Percentiles rank a stretch among this genome's conserved stretches.
Conservation (phyloP, 805 yeast species). For the Ogataea nonfermentans region DNA sequence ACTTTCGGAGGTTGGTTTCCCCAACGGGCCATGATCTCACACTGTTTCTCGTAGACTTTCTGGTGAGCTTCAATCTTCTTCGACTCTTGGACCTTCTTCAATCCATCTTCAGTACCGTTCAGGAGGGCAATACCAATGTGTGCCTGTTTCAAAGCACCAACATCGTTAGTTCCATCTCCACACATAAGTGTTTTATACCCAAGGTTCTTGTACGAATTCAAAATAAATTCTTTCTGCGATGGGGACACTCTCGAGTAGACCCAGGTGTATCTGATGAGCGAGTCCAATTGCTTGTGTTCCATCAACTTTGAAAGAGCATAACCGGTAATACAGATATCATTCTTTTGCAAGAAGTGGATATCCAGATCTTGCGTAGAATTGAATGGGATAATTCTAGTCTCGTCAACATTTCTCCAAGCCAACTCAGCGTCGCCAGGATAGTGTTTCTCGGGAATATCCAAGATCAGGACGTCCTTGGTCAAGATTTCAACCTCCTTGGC, state of each 20-base stretch:
- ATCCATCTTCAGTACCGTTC: conserved; percentile 93
- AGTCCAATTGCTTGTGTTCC: conserved; percentile 66
- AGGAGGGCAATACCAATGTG: conserved; percentile 97
- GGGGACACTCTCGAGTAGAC: conserved; percentile 98
- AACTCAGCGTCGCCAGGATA: conserved; percentile 54
- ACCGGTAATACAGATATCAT: conserved; percentile 92
- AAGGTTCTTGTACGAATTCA: conserved; percentile 76
- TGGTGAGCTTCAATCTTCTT: conserved; percentile 62
- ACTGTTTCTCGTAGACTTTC: conserved; percentile 80
- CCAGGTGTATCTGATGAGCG: conserved; percentile 87
- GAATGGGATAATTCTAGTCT: conserved; percentile 66
- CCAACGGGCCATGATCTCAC: conserved; percentile 77
- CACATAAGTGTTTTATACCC: conserved; percentile 97
- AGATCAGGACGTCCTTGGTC: conserved; percentile 76
- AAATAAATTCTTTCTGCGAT: conserved; percentile 86
- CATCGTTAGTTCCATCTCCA: conserved; percentile 99
- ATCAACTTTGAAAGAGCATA: conserved; percentile 71
- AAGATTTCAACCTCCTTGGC: conserved; percentile 91
- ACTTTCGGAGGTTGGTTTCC: conserved; percentile 78
- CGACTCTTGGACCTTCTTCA: conserved; percentile 84
- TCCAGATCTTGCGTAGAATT: conserved; percentile 58
- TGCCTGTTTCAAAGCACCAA: conserved; percentile 98
- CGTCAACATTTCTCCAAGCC: conserved; percentile 84
- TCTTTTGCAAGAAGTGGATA: conserved; percentile 52
- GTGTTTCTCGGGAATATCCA: conserved; percentile 79